Evolutionary conservation across 1,284 basidiomycete genomes (phyloP), one percentile per base, ranked within the genome.

Genomic region (Bothia castanella): DNA sequence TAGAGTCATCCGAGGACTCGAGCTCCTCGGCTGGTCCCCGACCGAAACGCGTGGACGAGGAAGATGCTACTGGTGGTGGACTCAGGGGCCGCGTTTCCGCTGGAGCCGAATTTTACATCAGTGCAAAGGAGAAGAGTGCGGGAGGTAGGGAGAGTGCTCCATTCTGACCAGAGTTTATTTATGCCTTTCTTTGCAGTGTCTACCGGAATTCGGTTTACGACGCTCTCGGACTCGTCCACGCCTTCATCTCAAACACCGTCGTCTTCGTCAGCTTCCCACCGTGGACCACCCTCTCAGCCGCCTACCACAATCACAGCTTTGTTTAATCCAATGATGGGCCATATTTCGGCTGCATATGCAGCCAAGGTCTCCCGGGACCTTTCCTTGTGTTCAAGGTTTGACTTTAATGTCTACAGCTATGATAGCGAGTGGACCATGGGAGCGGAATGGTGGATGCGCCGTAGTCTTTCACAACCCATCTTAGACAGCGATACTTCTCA

Each of bases 341-440:
- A 97, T 63, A 77, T 98, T 27, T 92, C 92, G 4, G 81, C 87
- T 2, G 91, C 95, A 23, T 98, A 98, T 67, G 88, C 93, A 0
- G 92, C 95, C 1, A 84, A 87, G 44, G 85, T 94, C 23, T 89
- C 90, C 1, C 79, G 80, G 3, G 91, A 96, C 65, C 80, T 98
- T n/a, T 85, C 91, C 0, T 70, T 97, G 7, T 89, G 89, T 47
- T 91, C 92, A 3, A 80, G 96, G 16, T 98, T 96, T 66, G 94
- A 97, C 64, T 94, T 98, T 70, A 99, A 99, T 62, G 83, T 96
- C 23, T 97, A 97, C 66, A 94, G 90, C 64, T 98, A 96, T 69
- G 93, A 97, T 61, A 93, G 90, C 63, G 95, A 97, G 67, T 89
- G 94, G 83, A 88, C 91, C 5, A 78, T 98, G 69, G 96, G 92